Evolutionary conservation across 352 stramenopile genomes (phyloP).

Genomic region (Aphanomyces euteiches): DNA sequence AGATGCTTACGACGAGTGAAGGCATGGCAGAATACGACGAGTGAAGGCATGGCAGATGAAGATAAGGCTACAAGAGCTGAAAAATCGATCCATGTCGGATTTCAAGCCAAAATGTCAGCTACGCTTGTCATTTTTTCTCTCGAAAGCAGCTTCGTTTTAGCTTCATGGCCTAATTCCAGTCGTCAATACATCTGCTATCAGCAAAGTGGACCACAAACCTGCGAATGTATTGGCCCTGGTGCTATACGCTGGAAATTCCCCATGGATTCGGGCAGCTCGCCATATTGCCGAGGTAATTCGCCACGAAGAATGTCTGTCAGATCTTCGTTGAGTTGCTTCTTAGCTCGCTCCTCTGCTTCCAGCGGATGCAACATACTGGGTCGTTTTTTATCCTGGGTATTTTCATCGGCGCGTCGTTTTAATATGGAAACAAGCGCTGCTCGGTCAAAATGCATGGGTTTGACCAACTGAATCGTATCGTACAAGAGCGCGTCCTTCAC

Average conservation of each 20-base stretch:
- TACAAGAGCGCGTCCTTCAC: constrained; percentile 89
- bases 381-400: constrained; percentile 53
- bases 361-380: constrained; percentile 53
- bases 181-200: neutral
- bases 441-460: constrained; percentile 80
- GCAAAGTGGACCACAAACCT: constrained; percentile 33
- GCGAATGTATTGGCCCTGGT: constrained; percentile 66
- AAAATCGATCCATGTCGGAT: no score
- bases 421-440: constrained; percentile 62
- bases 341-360: constrained; percentile 48
- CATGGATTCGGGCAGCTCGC: constrained; percentile 55
- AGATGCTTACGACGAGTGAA: constrained; percentile 51
- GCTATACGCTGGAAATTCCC: constrained; percentile 64
- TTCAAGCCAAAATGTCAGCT: no score
- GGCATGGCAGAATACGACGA: constrained; percentile 39
- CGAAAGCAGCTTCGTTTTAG: constrained; percentile 16
- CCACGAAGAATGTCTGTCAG: constrained; percentile 62
- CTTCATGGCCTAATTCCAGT: constrained; percentile 11
- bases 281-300: constrained; percentile 50
- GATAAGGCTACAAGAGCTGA: no score
- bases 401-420: constrained; percentile 51
- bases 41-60: neutral
- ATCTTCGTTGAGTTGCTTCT: constrained; percentile 59
- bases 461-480: constrained; percentile 83
- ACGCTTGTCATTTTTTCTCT: neutral